These are phyloP conservation scores for Reticulascus tulasneorum DNA, from an alignment of 2,329 filamentous ascomycete genomes.

Conservation along the genomic window DNA sequence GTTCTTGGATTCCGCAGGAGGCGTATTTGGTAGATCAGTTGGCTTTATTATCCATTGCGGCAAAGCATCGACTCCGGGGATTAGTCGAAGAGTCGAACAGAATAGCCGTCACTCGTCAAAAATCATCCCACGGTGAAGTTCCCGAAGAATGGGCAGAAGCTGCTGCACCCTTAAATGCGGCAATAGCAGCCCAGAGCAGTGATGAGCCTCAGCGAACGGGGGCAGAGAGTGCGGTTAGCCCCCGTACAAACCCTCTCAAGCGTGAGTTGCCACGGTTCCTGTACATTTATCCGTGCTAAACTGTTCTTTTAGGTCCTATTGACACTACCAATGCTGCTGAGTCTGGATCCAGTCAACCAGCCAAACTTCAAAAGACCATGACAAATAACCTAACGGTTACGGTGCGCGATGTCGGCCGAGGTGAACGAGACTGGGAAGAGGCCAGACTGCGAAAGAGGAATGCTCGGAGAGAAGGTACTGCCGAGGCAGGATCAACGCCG, in stretches of 20 bases:
- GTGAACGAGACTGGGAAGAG: slow-evolving; percentile 71
- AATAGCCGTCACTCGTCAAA: slow-evolving; percentile 67
- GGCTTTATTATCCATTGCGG: slow-evolving; percentile 75
- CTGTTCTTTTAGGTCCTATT: slow-evolving; percentile 31
- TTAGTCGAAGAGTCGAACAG: slow-evolving; percentile 73
- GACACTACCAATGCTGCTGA: slow-evolving; percentile 29
- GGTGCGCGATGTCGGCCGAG: slow-evolving; percentile 59
- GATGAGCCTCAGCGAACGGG: slow-evolving; percentile 19
- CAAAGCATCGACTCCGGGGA: slow-evolving; percentile 72
- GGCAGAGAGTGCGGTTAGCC: slow-evolving; percentile 46
- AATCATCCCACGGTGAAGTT: slow-evolving; percentile 74
- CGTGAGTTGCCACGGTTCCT: slow-evolving; percentile 41
- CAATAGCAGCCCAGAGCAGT: slow-evolving; percentile 9
- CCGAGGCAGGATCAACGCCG: slow-evolving; percentile 42
- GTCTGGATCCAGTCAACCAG: slow-evolving; percentile 29
- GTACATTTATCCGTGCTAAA: slow-evolving; percentile 8
- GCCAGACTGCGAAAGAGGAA: slow-evolving; percentile 63
- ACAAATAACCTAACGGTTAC: slow-evolving; percentile 46
- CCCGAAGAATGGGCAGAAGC: slow-evolving; percentile 73
- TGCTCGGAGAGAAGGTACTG: slow-evolving; percentile 55
- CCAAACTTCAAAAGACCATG: slow-evolving; percentile 45
- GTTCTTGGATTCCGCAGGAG: slow-evolving; percentile 70
- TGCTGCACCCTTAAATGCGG: slow-evolving; percentile 50
- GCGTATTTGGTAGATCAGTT: slow-evolving; percentile 77
- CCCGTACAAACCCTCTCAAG: slow-evolving; percentile 53